A percentile compares a stretch with the other conserved stretches of the same genome.
phyloP scores from a whole-genome alignment of 2,329 filamentous ascomycete genomes.

The Beauveria scarabaeidicola region DNA sequence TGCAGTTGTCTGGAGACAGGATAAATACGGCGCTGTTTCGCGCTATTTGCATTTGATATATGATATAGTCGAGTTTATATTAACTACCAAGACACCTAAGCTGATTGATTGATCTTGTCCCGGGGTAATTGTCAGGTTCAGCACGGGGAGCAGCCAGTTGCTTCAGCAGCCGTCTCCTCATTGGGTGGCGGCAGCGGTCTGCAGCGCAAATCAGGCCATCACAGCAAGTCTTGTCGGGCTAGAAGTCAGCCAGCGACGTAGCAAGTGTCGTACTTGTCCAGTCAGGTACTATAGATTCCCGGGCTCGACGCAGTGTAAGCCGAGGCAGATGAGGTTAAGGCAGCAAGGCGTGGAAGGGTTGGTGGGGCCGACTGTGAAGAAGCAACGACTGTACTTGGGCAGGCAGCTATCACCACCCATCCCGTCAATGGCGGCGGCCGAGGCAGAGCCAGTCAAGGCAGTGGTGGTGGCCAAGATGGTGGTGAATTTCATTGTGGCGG shows the following conservation, averaged over 20 bases:
- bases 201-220: neutral
- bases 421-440: neutral
- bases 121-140: neutral
- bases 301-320: neutral
- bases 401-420: neutral
- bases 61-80: too few species aligned
- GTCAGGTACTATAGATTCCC: neutral
- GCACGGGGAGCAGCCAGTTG: neutral
- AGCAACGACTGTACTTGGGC: constrained; percentile 2
- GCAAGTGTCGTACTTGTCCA: neutral
- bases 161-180: neutral
- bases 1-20: neutral
- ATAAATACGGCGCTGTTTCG: neutral
- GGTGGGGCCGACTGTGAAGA: neutral
- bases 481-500: constrained; percentile 1
- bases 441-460: neutral
- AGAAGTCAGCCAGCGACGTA: neutral
- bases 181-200: constrained; percentile 1
- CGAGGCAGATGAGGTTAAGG: neutral
- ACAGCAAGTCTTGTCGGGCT: neutral
- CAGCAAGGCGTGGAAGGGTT: neutral
- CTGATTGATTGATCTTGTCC: neutral
- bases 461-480: neutral
- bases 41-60: neutral
- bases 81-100: neutral